Percentiles rank a stretch among this genome's conserved stretches.
Conservation (phyloP, 352 stramenopile species). For the Phytophthora vignae region DNA sequence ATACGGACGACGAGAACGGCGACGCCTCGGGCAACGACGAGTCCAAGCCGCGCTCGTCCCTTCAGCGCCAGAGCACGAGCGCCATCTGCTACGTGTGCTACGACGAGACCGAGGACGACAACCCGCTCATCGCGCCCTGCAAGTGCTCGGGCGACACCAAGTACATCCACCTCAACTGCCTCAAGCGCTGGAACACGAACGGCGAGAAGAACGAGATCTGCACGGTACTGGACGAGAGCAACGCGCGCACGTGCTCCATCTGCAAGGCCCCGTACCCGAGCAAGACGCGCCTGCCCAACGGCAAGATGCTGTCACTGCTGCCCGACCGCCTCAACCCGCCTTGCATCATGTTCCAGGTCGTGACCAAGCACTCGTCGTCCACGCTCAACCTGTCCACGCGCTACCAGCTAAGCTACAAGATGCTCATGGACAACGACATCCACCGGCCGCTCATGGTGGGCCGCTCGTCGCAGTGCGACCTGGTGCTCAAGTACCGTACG, state of each 20-base stretch:
- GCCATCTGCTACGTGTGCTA: slow-evolving; percentile 91
- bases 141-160: slow-evolving; percentile 96
- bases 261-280: slow-evolving; percentile 88
- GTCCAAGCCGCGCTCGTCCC: slow-evolving; percentile 74
- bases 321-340: slow-evolving; percentile 76
- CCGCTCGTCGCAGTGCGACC: slow-evolving; percentile 93
- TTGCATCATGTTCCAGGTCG: slow-evolving; percentile 90
- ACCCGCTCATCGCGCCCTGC: slow-evolving; percentile 95
- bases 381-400: slow-evolving; percentile 86
- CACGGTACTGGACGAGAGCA: slow-evolving; percentile 84
- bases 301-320: slow-evolving; percentile 80
- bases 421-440: slow-evolving; percentile 94
- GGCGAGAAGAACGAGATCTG: slow-evolving; percentile 92
- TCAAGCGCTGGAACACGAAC: slow-evolving; percentile 96
- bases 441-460: slow-evolving; percentile 92
- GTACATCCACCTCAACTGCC: slow-evolving; percentile 96
- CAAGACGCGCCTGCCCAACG: slow-evolving; percentile 77
- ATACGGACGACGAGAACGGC: slow-evolving; percentile 88
- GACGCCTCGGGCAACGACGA: slow-evolving; percentile 88
- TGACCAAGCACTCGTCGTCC: slow-evolving; percentile 89
- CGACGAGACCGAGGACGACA: slow-evolving; percentile 86
- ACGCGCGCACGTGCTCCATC: slow-evolving; percentile 85
- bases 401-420: slow-evolving; percentile 92
- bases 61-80: slow-evolving; percentile 78
- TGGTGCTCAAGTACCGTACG: slow-evolving; percentile 96